Percentiles rank a stretch among this genome's conserved stretches.
Conservation (phyloP, 2,329 filamentous ascomycete genomes). For the Alternaria conjuncta region DNA sequence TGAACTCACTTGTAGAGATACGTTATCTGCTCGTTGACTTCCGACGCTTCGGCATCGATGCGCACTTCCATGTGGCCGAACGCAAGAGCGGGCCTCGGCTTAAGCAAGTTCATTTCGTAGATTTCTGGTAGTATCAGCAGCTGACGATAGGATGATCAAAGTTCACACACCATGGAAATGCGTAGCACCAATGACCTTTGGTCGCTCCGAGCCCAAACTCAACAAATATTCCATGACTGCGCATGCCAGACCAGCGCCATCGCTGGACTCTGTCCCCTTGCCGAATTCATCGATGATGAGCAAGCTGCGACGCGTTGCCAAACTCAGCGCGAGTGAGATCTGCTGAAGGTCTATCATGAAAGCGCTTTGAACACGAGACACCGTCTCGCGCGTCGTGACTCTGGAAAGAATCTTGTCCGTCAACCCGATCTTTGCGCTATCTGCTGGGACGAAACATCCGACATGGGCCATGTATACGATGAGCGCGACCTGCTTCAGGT, state of each 20-base stretch:
- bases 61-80: conserved; percentile 77
- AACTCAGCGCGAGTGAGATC: conserved; percentile 75
- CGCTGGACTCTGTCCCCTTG: conserved; percentile 69
- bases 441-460: conserved; percentile 86
- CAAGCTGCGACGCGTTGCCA: conserved; percentile 77
- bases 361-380: conserved; percentile 68
- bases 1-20: conserved; percentile 78
- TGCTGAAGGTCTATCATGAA: conserved; percentile 89
- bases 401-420: conserved; percentile 93
- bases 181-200: conserved; percentile 67
- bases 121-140: conserved; percentile 64
- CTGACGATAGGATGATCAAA: conserved; percentile 49
- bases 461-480: conserved; percentile 93
- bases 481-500: conserved; percentile 89
- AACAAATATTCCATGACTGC: conserved; percentile 66
- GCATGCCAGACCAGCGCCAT: conserved; percentile 69
- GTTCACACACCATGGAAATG: conserved; percentile 64
- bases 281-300: conserved; percentile 93
- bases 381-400: conserved; percentile 75
- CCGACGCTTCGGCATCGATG: conserved; percentile 60
- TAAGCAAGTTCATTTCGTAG: conserved; percentile 68
- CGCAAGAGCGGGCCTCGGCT: conserved; percentile 56
- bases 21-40: conserved; percentile 67
- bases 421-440: conserved; percentile 76
- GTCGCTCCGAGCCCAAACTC: conserved; percentile 54